Evolutionary conservation across 495 filamentous ascomycete species (phyloP), one percentile per base, ranked within the genome.

Genomic region (Hyaloscypha hepaticicola): DNA sequence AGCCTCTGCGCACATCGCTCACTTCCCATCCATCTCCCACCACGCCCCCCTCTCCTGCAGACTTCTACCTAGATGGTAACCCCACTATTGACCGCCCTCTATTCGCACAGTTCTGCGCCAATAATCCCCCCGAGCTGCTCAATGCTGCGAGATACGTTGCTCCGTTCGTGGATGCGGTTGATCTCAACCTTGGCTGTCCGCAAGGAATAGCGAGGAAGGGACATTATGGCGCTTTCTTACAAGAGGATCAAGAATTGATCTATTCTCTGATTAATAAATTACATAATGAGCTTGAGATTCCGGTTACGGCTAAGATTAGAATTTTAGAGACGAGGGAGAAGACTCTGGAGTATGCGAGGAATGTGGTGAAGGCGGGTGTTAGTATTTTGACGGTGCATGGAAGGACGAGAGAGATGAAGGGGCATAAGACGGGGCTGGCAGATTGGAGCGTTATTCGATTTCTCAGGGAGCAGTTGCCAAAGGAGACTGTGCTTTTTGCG

Each of bases 121-220:
- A 99, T 73, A 80, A 90, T 49, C 91, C 95, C 0, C 80, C 89
- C 33, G 83, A 89, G 55, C 81, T 98, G 5, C 78, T 97, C 19
- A 77, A 80, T 38, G 93, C 94, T 2, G 94, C 94, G 3, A 79
- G 82, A 25, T 79, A 89, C 57, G 92, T 91, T 0, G 84, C 87
- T 3, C 90, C 90, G 0, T 90, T 90, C 77, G 97, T 93, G 73
- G 95, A 99, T 72, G 95, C 93, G 2, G 90, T 99, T 9, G 96
- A 99, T 74, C 78, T 99, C 67, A 99, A 99, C 73, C 83, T 99
- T 1, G 95, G 95, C n/a, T 99, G 95, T 78, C 95, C 95, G 1
- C 95, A 99, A 72, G 93, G 93, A 1, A 99, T 99, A 62, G 95
- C 95, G 33, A 83, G 83, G 69, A 90, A 87, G 70, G 95, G 95